These are phyloP conservation scores for Conringia planisiliqua DNA, from an alignment of 345 rosid species.

Conservation along the genomic window DNA sequence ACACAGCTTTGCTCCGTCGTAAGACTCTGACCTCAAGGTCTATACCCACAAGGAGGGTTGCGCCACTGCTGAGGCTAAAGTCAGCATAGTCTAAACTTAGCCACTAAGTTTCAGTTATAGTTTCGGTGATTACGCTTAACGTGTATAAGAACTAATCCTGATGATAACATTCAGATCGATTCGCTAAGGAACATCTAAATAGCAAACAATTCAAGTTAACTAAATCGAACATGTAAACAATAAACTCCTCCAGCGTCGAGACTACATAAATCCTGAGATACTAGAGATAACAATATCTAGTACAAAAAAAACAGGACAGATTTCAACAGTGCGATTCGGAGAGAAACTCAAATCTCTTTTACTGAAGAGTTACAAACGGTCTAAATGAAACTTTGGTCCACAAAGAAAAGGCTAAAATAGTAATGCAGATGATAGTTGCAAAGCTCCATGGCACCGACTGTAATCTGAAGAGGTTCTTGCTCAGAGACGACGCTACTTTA, in stretches of 20 bases:
- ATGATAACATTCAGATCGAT: not conserved
- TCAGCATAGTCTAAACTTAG: not conserved
- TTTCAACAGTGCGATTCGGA: not conserved
- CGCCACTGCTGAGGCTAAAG: not conserved
- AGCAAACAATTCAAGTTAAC: not conserved
- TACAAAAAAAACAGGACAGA: constrained; percentile 1
- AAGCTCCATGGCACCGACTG: too few relatives aligned
- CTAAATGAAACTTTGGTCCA: not conserved
- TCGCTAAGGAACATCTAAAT: not conserved
- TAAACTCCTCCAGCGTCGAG: not conserved
- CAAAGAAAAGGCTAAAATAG: not conserved
- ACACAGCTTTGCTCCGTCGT: not conserved
- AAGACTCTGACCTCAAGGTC: not conserved
- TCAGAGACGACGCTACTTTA: not conserved
- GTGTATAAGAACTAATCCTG: not conserved
- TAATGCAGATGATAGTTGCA: not conserved
- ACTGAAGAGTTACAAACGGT: constrained; percentile 6
- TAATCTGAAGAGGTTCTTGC: not conserved
- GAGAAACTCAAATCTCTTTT: not conserved
- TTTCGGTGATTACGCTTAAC: not conserved
- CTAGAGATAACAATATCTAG: not conserved
- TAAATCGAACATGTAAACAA: not conserved
- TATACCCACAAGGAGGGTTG: not conserved
- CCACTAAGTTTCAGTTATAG: not conserved
- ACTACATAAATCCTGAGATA: not conserved